Base-by-base conservation (phyloP, 176 grass and related monocot genomes). In the Phyllostachys edulis region DNA sequence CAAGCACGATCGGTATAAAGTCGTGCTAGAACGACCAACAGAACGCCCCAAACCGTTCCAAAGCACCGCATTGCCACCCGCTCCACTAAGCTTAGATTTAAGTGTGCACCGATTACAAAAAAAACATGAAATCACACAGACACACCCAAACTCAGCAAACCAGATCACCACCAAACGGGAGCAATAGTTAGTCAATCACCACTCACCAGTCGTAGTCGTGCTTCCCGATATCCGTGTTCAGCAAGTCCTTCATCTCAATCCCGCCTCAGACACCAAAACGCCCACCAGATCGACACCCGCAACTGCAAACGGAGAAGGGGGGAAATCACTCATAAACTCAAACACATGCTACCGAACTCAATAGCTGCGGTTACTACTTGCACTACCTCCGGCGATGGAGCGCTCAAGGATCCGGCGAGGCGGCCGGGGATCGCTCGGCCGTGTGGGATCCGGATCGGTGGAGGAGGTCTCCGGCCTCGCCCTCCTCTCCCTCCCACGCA, bases 141-240 rank as follows among this genome's bases (percentile, higher is more conserved):
- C n/a, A n/a, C 6, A 34, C 27, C 10, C 27, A 49, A 50, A 69
- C 54, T 41, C 29, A 63, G 75, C 18, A 52, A 54, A 56, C 44
- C 56, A 29, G 63, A n/a, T 65, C 24, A 39, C 5, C 0, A 7
- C 4, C 4, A 55, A 45, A 38, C 36, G 38, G 6, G 64, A 75
- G 54, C 0, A 70, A 62, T 14, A 14, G 10, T 79, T 14, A 67
- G 80, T 14, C 46, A 83, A 46, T 92, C 75, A 98, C 96, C 46
- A 83, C 40, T 92, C 75, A 98, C 96, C 96, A 98, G 87, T 98
- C 96, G 62, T 95, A 98, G 85, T 98, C 96, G 87, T 95, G 94
- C 93, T 98, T 95, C 80, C 96, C 96, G 45, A 93, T 89, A 64
- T 98, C 96, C 69, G 86, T 77, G 87, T 91, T 87, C 36, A 98